phyloP scores from a whole-genome alignment of 306 rosid species.

The Vicia villosa region DNA sequence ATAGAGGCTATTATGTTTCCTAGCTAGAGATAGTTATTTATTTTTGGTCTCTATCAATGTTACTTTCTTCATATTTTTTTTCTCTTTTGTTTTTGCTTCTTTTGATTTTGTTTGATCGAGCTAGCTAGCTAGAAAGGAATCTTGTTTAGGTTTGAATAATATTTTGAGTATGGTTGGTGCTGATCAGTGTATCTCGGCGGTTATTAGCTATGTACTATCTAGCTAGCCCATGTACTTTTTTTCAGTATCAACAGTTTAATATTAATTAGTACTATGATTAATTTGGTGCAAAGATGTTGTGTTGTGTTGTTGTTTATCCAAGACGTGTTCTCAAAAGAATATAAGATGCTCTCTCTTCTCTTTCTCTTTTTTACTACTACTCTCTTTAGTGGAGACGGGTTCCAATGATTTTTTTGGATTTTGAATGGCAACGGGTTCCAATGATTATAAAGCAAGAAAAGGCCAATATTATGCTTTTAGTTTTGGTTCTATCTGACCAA shows the following conservation, averaged over 20 bases:
- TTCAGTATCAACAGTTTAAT: constrained; percentile 41
- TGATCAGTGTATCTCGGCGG: constrained; percentile 38
- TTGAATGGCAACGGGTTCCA: neutral
- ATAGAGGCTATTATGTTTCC: constrained; percentile 37
- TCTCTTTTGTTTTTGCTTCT: constrained; percentile 6
- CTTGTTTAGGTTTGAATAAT: constrained; percentile 21
- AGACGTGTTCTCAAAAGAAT: constrained; percentile 33
- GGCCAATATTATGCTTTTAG: neutral
- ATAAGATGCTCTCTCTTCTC: constrained; percentile 9
- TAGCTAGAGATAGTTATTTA: constrained; percentile 30
- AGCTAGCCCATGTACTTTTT: constrained; percentile 45
- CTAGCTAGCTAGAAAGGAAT: constrained; percentile 28
- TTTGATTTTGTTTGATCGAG: constrained; percentile 17
- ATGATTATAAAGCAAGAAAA: neutral
- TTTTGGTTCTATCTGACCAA: neutral
- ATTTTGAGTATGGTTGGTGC: constrained; percentile 41
- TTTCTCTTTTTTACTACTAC: neutral
- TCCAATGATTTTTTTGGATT: neutral
- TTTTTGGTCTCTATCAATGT: constrained; percentile 41
- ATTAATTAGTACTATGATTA: constrained; percentile 19
- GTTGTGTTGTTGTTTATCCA: neutral
- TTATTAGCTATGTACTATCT: constrained; percentile 3
- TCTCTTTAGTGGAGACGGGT: neutral
- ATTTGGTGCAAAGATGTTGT: constrained; percentile 26
- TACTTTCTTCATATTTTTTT: constrained; percentile 34